Conservation (phyloP, 805 yeast species). For the Candida hungchunana region DNA sequence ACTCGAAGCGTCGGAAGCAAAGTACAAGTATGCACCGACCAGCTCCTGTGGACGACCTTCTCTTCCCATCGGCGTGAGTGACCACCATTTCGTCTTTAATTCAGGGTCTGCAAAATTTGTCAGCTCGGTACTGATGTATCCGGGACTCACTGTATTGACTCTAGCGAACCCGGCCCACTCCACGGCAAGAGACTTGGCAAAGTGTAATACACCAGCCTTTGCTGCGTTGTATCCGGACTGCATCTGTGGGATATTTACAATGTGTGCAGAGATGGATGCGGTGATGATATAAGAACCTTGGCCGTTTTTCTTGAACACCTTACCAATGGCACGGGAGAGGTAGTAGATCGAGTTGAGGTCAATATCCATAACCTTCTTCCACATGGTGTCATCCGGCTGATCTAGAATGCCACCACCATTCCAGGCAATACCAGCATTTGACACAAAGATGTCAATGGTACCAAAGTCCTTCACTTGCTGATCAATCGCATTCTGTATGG, state of each 20-base stretch:
- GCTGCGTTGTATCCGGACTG: conserved; percentile 88
- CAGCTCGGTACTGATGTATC: conserved; percentile 75
- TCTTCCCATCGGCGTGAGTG: conserved; percentile 63
- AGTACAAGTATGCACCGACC: conserved; percentile 73
- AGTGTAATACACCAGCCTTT: conserved; percentile 78
- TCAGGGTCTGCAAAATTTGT: conserved; percentile 45
- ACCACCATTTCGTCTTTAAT: conserved; percentile 44
- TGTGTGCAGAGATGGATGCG: conserved; percentile 85
- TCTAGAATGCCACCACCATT: conserved; percentile 55
- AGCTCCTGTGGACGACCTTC: conserved; percentile 70
- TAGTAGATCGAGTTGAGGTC: conserved; percentile 80
- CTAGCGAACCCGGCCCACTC: conserved; percentile 87
- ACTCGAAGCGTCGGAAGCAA: conserved; percentile 77
- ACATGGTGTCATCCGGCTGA: conserved; percentile 42
- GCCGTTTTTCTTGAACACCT: conserved; percentile 68
- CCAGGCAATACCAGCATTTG: conserved; percentile 92
- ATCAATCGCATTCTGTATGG: conserved; percentile 28
- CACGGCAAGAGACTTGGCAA: conserved; percentile 73
- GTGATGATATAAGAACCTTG: conserved; percentile 78
- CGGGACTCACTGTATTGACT: conserved; percentile 82
- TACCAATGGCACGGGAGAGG: conserved; percentile 73
- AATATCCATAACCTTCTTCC: conserved; percentile 69
- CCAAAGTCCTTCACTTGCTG: conserved; percentile 59
- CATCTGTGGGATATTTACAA: conserved; percentile 81
- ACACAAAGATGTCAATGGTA: conserved; percentile 76